phyloP scores from a whole-genome alignment of 2,329 filamentous ascomycete species.

The Aotearoamyces nothofagi region DNA sequence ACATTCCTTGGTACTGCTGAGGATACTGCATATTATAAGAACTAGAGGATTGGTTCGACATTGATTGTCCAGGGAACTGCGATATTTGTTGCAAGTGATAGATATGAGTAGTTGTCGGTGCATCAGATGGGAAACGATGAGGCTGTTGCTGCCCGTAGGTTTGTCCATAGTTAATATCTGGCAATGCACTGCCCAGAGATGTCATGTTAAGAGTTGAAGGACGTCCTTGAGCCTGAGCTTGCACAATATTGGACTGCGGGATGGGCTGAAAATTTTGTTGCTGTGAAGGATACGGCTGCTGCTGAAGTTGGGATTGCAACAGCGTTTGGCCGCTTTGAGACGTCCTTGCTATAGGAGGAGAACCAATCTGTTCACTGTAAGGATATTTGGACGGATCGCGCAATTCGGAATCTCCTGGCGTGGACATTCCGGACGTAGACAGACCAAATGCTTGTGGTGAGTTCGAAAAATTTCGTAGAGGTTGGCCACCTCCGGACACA shows the following conservation, averaged over 20 bases:
- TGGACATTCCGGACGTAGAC: background rate
- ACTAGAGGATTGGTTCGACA: conserved; percentile 7
- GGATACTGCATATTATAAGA: conserved; percentile 15
- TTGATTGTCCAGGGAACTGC: conserved; percentile 9
- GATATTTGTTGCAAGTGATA: conserved; percentile 5
- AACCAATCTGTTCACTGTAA: too few relatives aligned
- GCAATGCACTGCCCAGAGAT: background rate
- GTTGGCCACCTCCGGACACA: background rate
- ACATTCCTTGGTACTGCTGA: conserved; percentile 12
- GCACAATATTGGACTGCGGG: background rate
- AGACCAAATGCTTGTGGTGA: background rate
- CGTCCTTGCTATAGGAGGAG: background rate
- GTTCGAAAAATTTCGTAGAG: background rate
- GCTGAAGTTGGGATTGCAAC: background rate
- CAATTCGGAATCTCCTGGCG: background rate
- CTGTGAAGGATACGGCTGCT: background rate
- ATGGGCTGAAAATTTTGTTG: background rate
- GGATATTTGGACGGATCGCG: background rate
- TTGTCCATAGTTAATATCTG: background rate
- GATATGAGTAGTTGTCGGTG: background rate
- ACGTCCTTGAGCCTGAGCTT: background rate
- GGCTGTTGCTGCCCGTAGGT: conserved; percentile 1
- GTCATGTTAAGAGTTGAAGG: conserved; percentile 1
- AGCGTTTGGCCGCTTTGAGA: background rate
- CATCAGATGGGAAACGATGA: background rate